Evolutionary conservation across 805 yeast species (phyloP).

Genomic region (Myxozyma lipomycoides): DNA sequence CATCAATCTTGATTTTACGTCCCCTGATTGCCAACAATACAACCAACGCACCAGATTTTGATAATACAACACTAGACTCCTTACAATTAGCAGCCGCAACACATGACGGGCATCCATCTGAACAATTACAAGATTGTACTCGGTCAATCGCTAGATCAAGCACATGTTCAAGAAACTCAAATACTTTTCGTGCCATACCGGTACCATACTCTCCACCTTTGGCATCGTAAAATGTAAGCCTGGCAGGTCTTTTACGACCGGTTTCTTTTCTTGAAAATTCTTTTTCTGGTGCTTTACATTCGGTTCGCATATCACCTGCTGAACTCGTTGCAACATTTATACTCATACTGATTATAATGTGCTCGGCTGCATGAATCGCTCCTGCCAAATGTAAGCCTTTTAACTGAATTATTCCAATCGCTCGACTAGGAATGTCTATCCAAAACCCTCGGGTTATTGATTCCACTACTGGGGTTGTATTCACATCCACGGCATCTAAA

Average conservation of each 20-base stretch:
- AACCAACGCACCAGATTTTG: constrained; percentile 79
- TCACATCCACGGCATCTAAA: constrained; percentile 92
- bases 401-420: constrained; percentile 52
- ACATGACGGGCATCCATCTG: constrained; percentile 74
- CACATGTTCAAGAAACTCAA: constrained; percentile 68
- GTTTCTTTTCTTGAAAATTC: constrained; percentile 81
- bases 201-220: constrained; percentile 60
- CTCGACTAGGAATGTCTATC: constrained; percentile 76
- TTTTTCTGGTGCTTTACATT: constrained; percentile 96
- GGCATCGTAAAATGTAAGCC: constrained; percentile 78
- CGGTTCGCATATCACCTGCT: constrained; percentile 69
- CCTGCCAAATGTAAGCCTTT: constrained; percentile 73
- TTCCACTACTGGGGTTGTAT: constrained; percentile 66
- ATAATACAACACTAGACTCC: constrained; percentile 75
- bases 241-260: constrained; percentile 72
- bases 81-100: constrained; percentile 70
- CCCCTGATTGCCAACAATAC: constrained; percentile 63
- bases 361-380: constrained; percentile 96
- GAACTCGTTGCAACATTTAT: constrained; percentile 72
- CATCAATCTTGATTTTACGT: constrained; percentile 40
- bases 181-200: constrained; percentile 76
- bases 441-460: constrained; percentile 77
- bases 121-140: constrained; percentile 59
- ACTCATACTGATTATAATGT: constrained; percentile 73
- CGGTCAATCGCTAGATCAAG: constrained; percentile 56